phyloP scores from a whole-genome alignment of 2,329 filamentous ascomycete genomes.

The Aspergillus udagawae region DNA sequence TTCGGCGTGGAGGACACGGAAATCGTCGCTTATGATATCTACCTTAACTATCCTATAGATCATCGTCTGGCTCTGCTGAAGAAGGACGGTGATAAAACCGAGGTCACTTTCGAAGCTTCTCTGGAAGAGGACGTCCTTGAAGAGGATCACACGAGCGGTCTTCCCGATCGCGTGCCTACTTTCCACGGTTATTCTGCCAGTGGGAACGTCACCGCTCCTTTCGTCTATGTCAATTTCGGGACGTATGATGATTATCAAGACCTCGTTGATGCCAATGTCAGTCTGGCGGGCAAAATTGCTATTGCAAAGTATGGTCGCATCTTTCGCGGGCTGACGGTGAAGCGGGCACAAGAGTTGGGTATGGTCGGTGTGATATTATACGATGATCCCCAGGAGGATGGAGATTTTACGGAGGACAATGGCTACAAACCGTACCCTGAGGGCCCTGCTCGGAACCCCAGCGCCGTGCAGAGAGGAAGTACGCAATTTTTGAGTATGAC shows the following conservation, averaged over 20 bases:
- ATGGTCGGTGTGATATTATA: constrained; percentile 85
- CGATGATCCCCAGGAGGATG: constrained; percentile 85
- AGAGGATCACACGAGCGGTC: constrained; percentile 73
- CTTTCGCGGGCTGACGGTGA: constrained; percentile 88
- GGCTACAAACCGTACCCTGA: constrained; percentile 76
- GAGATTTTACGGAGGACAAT: constrained; percentile 73
- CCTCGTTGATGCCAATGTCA: constrained; percentile 68
- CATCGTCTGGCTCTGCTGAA: constrained; percentile 66
- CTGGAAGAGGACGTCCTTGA: constrained; percentile 80
- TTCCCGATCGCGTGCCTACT: constrained; percentile 71
- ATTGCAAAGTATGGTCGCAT: constrained; percentile 79
- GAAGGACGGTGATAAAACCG: constrained; percentile 39
- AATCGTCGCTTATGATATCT: constrained; percentile 69
- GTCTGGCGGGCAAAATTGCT: constrained; percentile 78
- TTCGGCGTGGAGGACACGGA: constrained; percentile 58
- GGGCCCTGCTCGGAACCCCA: constrained; percentile 82
- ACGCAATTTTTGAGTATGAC: constrained; percentile 71
- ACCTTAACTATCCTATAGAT: constrained; percentile 71
- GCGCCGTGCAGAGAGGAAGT: constrained; percentile 85
- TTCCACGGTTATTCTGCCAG: constrained; percentile 94
- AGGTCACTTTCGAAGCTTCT: constrained; percentile 71
- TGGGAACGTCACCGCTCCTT: constrained; percentile 83
- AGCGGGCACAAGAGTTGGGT: constrained; percentile 84
- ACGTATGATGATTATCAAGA: constrained; percentile 84
- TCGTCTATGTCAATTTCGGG: constrained; percentile 89